Evolutionary conservation across 768 basidiomycete genomes (phyloP), one percentile per base, ranked within the genome.

Genomic region (Ramaria sp.): DNA sequence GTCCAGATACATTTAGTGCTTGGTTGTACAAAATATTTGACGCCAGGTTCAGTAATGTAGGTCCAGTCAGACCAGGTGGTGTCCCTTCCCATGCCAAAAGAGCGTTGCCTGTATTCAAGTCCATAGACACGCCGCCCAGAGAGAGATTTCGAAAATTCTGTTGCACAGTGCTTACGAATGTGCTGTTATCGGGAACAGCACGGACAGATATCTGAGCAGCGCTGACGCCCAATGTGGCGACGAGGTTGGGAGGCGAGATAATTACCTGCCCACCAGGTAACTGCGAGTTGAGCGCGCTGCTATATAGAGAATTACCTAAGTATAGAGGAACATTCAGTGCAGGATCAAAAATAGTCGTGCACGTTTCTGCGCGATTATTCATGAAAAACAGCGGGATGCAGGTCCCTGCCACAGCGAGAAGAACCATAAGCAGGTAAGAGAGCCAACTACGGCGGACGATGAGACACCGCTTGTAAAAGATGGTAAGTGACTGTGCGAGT

Each of bases 11-110:
- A 61, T 86, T 83, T 56, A 86, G 66, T 0, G 83, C 83, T 30
- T 70, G 71, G 59, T 83, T 84, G 63, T 82, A 83, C 37, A 88
- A 66, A 11, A 87, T 67, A 63, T 90, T 91, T 5, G 76, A 78
- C 1, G 74, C 81, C 42, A 90, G 65, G 64, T 88, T 91, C 55
- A 90, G 67, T 72, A 88, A 72, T 1, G 78, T 72, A 1, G 78
- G 74, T 4, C 83, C 85, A 17, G 73, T 75, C 6, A 80, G 61
- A 1, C 82, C 81, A 5, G 84, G 82, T 6, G 82, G 71, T 1
- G 73, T 69, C 1, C 80, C 83, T 65, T 89, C 83, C 84, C 86
- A 90, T 24, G 88, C 86, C 33, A 90, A 63, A 43, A 88, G 63
- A 0, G 83, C 69, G 11, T 75, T 65, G 0, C 78, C 76, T 0